Percentiles rank a stretch among this genome's conserved stretches.
These are phyloP conservation scores for Annulohypoxylon nitens DNA, from an alignment of 495 filamentous ascomycete species.

Conservation along the genomic window DNA sequence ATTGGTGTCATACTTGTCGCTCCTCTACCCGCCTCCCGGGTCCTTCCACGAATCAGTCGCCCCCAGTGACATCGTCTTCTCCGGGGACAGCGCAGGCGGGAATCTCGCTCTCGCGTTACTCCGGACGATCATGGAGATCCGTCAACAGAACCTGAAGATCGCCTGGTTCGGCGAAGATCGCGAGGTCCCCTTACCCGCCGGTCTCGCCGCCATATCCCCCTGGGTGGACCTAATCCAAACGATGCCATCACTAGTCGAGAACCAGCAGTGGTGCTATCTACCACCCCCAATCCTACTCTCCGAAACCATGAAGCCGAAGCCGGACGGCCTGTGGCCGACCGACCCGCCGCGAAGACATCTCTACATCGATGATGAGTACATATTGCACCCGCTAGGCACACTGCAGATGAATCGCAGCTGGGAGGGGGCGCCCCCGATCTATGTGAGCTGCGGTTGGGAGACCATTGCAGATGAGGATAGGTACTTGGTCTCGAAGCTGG, in stretches of 20 bases:
- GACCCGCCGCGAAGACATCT: slow-evolving; percentile 76
- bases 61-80: slow-evolving; percentile 78
- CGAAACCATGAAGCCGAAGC: slow-evolving; percentile 57
- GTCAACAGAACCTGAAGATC: slow-evolving; percentile 65
- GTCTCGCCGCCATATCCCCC: slow-evolving; percentile 72
- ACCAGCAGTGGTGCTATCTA: slow-evolving; percentile 81
- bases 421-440: slow-evolving; percentile 77
- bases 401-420: slow-evolving; percentile 75
- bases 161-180: slow-evolving; percentile 71
- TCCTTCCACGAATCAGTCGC: slow-evolving; percentile 78
- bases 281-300: slow-evolving; percentile 58
- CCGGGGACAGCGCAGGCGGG: slow-evolving; percentile 91
- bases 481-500: slow-evolving; percentile 70
- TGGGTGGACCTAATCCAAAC: slow-evolving; percentile 84
- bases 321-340: slow-evolving; percentile 78
- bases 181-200: slow-evolving; percentile 76
- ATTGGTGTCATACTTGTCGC: slow-evolving; percentile 82
- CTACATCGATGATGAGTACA: slow-evolving; percentile 72
- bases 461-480: slow-evolving; percentile 78
- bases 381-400: slow-evolving; percentile 81
- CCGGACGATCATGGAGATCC: slow-evolving; percentile 79
- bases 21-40: slow-evolving; percentile 82
- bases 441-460: slow-evolving; percentile 82
- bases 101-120: slow-evolving; percentile 79
- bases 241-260: slow-evolving; percentile 74